Conservation (phyloP, 2,329 filamentous ascomycete species). For the Arthrocladium fulminans region DNA sequence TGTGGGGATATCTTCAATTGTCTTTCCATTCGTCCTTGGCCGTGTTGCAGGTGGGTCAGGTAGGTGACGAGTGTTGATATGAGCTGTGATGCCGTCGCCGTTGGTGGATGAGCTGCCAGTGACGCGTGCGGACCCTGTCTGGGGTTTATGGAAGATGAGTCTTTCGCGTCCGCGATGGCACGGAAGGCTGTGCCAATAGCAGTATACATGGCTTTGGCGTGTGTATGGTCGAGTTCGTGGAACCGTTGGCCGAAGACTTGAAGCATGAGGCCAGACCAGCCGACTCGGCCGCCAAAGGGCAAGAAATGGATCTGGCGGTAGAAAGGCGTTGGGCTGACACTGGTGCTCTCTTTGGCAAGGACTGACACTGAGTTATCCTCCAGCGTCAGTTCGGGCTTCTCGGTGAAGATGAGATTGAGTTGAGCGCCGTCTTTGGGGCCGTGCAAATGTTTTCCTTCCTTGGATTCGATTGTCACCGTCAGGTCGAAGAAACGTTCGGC, state of each 20-base stretch:
- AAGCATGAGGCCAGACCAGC: conserved; percentile 19
- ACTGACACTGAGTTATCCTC: neutral
- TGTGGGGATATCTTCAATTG: conserved; percentile 15
- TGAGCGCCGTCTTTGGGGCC: conserved; percentile 12
- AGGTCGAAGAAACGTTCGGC: conserved; percentile 21
- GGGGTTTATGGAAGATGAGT: conserved; percentile 13
- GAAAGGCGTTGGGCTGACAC: conserved; percentile 4
- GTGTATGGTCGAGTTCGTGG: conserved; percentile 18
- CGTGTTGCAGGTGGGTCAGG: conserved; percentile 16
- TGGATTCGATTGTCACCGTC: conserved; percentile 13
- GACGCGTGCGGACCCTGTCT: conserved; percentile 17
- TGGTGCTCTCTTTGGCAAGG: neutral
- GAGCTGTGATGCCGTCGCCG: conserved; percentile 14
- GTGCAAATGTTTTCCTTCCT: conserved; percentile 12
- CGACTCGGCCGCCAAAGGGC: conserved; percentile 17
- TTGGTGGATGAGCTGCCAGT: neutral
- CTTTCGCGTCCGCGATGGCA: conserved; percentile 12
- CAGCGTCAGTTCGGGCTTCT: conserved; percentile 11
- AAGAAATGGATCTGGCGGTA: conserved; percentile 14
- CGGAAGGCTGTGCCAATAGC: conserved; percentile 19
- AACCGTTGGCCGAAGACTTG: conserved; percentile 21
- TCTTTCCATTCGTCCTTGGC: conserved; percentile 20
- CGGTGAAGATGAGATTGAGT: conserved; percentile 14
- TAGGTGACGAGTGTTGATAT: conserved; percentile 18
- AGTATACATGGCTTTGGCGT: conserved; percentile 15